phyloP scores from a whole-genome alignment of 2,329 filamentous ascomycete species.

The Beauveria sp. region DNA sequence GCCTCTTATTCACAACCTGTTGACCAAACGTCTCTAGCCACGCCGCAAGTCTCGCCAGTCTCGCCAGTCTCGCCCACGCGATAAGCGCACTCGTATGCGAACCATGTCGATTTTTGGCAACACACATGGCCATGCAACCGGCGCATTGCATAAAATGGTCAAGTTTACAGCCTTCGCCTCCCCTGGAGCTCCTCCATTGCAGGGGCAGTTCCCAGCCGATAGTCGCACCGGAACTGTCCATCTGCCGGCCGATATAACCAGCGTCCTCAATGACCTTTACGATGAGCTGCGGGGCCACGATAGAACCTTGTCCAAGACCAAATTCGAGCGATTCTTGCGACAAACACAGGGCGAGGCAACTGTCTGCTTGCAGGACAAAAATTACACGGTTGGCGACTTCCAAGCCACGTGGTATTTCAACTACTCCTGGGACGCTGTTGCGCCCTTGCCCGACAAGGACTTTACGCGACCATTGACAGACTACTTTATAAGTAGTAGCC shows the following conservation, averaged over 20 bases:
- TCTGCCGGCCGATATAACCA: constrained; percentile 41
- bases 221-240: constrained; percentile 26
- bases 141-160: constrained; percentile 26
- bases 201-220: constrained; percentile 17
- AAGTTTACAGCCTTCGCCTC: constrained; percentile 25
- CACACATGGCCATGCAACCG: constrained; percentile 24
- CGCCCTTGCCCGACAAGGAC: constrained; percentile 45
- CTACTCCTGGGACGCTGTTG: constrained; percentile 37
- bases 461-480: constrained; percentile 66
- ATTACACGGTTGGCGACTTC: constrained; percentile 42
- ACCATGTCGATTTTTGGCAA: constrained; percentile 34
- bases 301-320: constrained; percentile 23
- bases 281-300: constrained; percentile 33
- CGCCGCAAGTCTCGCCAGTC: neutral
- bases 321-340: constrained; percentile 43
- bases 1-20: neutral
- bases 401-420: constrained; percentile 39
- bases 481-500: constrained; percentile 91
- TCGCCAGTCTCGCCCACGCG: neutral
- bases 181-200: constrained; percentile 22
- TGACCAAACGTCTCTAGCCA: neutral
- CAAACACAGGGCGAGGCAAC: constrained; percentile 38
- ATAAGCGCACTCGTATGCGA: constrained; percentile 23
- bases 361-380: constrained; percentile 29
- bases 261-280: constrained; percentile 41